Evolutionary conservation across 2,329 filamentous ascomycete genomes (phyloP).

Genomic region (Diaporthe sp.): DNA sequence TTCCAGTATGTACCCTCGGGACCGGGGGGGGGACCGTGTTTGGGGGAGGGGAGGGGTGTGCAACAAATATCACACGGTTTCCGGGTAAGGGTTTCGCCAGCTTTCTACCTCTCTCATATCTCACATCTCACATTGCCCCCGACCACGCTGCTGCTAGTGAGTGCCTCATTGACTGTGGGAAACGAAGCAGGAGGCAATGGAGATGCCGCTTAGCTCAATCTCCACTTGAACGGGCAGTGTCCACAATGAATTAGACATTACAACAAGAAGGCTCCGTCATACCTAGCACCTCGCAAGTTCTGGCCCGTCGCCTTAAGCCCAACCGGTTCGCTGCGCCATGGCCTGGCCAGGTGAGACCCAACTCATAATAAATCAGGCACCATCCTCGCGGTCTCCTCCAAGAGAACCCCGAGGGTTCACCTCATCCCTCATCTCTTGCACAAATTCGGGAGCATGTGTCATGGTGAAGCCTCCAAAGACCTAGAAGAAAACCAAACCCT

Average conservation of each 20-base stretch:
- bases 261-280: not conserved
- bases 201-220: too few species aligned
- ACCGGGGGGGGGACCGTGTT: not conserved
- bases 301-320: conserved; percentile 2
- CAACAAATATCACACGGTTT: not conserved
- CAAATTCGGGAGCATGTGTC: not conserved
- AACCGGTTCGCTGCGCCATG: conserved; percentile 3
- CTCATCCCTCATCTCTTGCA: too few species aligned
- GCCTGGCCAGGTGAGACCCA: not conserved
- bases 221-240: not conserved
- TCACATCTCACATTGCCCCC: not conserved
- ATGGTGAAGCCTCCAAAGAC: not conserved
- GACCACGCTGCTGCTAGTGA: not conserved
- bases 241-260: not conserved
- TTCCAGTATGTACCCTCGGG: not conserved
- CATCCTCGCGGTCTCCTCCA: not conserved
- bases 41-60: too few species aligned
- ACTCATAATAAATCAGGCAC: conserved; percentile 11
- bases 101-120: not conserved
- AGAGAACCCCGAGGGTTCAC: not conserved
- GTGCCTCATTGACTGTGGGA: not conserved
- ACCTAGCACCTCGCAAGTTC: not conserved
- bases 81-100: not conserved
- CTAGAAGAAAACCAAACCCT: not conserved
- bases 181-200: not conserved